Evolutionary conservation across 257 asterid genomes (phyloP).

Genomic region (Solanum arcanum): DNA sequence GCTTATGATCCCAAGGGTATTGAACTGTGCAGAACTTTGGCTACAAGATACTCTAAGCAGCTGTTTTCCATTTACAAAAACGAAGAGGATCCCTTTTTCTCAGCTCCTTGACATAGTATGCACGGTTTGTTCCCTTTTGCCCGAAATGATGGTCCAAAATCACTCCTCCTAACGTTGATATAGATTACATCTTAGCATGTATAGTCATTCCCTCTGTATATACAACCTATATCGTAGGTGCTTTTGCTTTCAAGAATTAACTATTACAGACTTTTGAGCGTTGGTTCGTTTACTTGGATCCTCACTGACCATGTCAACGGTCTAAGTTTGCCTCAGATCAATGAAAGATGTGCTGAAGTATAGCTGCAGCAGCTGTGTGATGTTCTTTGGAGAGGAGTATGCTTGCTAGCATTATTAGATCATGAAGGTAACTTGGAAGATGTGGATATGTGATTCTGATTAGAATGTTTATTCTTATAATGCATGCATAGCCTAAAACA

Average conservation of each 20-base stretch:
- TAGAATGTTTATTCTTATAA: too few species aligned
- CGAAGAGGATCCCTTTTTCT: constrained; percentile 40
- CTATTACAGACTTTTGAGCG: neutral
- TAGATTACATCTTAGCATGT: neutral
- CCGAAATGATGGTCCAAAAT: neutral
- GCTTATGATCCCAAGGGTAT: constrained; percentile 22
- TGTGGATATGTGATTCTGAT: too few species aligned
- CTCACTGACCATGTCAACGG: neutral
- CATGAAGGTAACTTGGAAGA: neutral
- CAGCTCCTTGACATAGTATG: constrained; percentile 6
- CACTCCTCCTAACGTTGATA: neutral
- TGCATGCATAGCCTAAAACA: too few species aligned
- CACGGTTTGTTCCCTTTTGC: neutral
- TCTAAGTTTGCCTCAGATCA: neutral
- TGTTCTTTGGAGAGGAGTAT: neutral
- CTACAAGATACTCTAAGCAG: constrained; percentile 44
- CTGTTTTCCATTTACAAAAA: constrained; percentile 41
- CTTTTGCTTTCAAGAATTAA: neutral
- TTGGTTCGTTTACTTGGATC: neutral
- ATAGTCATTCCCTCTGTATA: neutral
- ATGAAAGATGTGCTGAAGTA: neutral
- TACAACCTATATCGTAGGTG: neutral
- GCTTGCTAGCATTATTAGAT: neutral
- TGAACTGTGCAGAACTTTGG: constrained; percentile 31
- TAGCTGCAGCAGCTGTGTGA: neutral